These are phyloP conservation scores for Collariella sp. DNA, from an alignment of 495 filamentous ascomycete species.

Conservation along the genomic window DNA sequence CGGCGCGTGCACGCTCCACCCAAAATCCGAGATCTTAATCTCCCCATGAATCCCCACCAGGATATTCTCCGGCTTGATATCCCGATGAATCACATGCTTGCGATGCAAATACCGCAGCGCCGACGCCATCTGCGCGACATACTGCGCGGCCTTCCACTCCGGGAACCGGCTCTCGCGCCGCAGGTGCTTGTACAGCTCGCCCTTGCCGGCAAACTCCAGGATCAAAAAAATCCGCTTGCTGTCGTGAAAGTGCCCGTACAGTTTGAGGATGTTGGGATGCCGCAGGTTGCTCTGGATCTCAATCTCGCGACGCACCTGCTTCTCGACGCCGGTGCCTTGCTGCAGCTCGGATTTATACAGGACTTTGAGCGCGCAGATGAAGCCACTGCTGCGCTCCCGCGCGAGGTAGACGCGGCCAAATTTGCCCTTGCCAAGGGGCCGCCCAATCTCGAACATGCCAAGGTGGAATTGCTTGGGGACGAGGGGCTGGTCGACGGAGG, in stretches of 20 bases:
- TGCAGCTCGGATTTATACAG: slow-evolving; percentile 91
- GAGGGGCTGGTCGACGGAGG: slow-evolving; percentile 50
- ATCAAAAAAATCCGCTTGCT: slow-evolving; percentile 93
- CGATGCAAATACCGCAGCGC: slow-evolving; percentile 88
- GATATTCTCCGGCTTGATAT: slow-evolving; percentile 99
- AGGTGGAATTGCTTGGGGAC: slow-evolving; percentile 72
- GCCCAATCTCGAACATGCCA: slow-evolving; percentile 98
- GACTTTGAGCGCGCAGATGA: slow-evolving; percentile 95
- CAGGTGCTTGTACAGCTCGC: slow-evolving; percentile 95
- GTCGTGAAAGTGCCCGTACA: slow-evolving; percentile 97
- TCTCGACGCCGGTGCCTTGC: slow-evolving; percentile 80
- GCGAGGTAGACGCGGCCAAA: slow-evolving; percentile 95
- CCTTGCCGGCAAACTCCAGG: slow-evolving; percentile 89
- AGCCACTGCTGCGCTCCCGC: slow-evolving; percentile 77
- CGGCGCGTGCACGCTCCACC: slow-evolving; percentile 96
- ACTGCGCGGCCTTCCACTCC: slow-evolving; percentile 93
- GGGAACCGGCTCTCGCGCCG: slow-evolving; percentile 80
- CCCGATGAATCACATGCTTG: slow-evolving; percentile 97
- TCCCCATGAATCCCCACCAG: slow-evolving; percentile 94
- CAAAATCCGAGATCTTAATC: slow-evolving; percentile 98
- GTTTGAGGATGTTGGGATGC: slow-evolving; percentile 88
- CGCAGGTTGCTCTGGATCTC: slow-evolving; percentile 96
- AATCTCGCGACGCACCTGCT: slow-evolving; percentile 93
- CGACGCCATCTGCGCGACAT: slow-evolving; percentile 97
- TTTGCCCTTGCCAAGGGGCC: slow-evolving; percentile 93